phyloP scores from a whole-genome alignment of 1,139 yeast species.

The Pichia sp. region DNA sequence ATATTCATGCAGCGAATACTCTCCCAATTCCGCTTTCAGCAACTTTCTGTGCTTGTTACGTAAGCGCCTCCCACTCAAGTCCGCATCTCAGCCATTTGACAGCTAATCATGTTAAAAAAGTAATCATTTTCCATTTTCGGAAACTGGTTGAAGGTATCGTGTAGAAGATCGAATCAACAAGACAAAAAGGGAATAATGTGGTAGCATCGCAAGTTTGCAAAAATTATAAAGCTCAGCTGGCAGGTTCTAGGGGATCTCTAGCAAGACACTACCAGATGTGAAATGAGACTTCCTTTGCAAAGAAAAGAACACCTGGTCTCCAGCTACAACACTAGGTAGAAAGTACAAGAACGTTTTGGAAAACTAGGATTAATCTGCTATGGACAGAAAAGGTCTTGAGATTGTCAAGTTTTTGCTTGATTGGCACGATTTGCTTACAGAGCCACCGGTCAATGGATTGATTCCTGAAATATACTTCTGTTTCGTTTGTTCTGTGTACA shows the following conservation, averaged over 20 bases:
- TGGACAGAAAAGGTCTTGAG: slow-evolving; percentile 30
- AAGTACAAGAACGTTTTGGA: neutral
- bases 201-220: neutral
- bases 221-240: neutral
- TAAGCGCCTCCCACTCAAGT: neutral
- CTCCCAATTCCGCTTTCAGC: neutral
- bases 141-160: neutral
- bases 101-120: neutral
- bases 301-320: too few species aligned
- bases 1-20: neutral
- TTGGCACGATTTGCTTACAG: slow-evolving; percentile 28
- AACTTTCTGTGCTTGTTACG: neutral
- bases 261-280: too few species aligned
- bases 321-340: too few species aligned
- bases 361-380: neutral
- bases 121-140: neutral
- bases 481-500: slow-evolving; percentile 28
- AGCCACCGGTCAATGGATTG: slow-evolving; percentile 30
- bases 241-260: neutral
- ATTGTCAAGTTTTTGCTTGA: slow-evolving; percentile 29
- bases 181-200: neutral
- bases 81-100: neutral
- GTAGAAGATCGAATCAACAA: neutral
- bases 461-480: slow-evolving; percentile 30
- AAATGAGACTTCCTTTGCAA: too few species aligned